phyloP scores from a whole-genome alignment of 192 early-diverging fungal genomes.

The Entophlyctis luteolus region DNA sequence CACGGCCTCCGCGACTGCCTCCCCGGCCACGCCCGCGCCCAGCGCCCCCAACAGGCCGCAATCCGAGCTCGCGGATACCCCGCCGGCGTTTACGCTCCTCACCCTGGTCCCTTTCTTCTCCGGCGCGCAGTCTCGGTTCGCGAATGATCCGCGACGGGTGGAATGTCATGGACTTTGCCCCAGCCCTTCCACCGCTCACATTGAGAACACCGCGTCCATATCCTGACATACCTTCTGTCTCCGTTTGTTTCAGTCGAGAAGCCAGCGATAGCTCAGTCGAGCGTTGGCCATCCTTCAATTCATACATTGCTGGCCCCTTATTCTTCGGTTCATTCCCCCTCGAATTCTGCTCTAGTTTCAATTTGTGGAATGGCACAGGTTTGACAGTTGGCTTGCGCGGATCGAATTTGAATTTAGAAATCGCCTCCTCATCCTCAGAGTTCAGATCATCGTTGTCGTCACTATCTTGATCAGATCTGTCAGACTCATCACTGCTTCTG shows the following conservation, averaged over 20 bases:
- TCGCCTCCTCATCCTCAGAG: conserved; percentile 9
- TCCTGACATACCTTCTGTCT: neutral
- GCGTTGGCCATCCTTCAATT: conserved; percentile 25
- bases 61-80: conserved; percentile 19
- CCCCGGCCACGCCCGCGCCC: conserved; percentile 11
- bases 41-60: conserved; percentile 9
- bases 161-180: conserved; percentile 41
- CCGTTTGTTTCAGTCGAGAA: conserved; percentile 22
- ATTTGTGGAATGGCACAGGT: conserved; percentile 25
- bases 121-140: neutral
- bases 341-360: conserved; percentile 7
- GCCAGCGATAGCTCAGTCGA: conserved; percentile 22
- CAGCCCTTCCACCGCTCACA: conserved; percentile 8
- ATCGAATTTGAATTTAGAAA: conserved; percentile 13
- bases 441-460: conserved; percentile 25
- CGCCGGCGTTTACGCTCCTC: conserved; percentile 18
- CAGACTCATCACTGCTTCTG: conserved; percentile 6
- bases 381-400: conserved; percentile 34
- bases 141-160: conserved; percentile 19
- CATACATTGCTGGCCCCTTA: conserved; percentile 34
- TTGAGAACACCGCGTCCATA: conserved; percentile 8
- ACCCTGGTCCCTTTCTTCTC: conserved; percentile 6
- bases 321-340: neutral
- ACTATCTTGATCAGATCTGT: conserved; percentile 7
- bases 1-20: conserved; percentile 27